These are phyloP conservation scores for Acer saccharum DNA, from an alignment of 345 rosid species.

Conservation along the genomic window DNA sequence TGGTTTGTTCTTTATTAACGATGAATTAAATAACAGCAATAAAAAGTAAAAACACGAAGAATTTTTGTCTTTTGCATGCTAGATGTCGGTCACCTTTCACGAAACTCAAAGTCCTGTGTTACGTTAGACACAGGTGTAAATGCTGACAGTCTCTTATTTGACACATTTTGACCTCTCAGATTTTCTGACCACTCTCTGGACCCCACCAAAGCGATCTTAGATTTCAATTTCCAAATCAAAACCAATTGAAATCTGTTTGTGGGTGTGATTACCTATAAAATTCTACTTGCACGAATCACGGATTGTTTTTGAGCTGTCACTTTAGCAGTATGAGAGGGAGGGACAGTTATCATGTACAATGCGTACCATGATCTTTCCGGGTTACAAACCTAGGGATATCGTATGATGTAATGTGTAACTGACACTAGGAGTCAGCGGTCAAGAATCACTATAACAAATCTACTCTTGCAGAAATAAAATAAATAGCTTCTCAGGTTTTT, in stretches of 20 bases:
- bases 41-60: neutral
- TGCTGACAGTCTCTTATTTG: neutral
- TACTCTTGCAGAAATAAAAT: too few species aligned
- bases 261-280: constrained; percentile 14
- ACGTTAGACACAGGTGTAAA: constrained; percentile 21
- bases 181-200: neutral
- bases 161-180: constrained; percentile 11
- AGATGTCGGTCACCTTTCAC: constrained; percentile 34
- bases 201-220: neutral
- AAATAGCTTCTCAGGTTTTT: too few species aligned
- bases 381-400: neutral
- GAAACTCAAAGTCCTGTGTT: constrained; percentile 25
- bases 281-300: constrained; percentile 21
- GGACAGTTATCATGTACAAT: constrained; percentile 4
- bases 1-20: too few species aligned
- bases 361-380: neutral
- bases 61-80: constrained; percentile 1
- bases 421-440: constrained; percentile 4
- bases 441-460: neutral
- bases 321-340: neutral
- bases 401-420: neutral
- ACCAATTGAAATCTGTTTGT: neutral
- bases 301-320: constrained; percentile 15
- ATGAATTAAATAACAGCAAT: neutral
- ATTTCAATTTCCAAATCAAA: neutral